These are phyloP conservation scores for Chlamydomonas sp. DNA, from an alignment of 139 green algal genomes.

Conservation along the genomic window DNA sequence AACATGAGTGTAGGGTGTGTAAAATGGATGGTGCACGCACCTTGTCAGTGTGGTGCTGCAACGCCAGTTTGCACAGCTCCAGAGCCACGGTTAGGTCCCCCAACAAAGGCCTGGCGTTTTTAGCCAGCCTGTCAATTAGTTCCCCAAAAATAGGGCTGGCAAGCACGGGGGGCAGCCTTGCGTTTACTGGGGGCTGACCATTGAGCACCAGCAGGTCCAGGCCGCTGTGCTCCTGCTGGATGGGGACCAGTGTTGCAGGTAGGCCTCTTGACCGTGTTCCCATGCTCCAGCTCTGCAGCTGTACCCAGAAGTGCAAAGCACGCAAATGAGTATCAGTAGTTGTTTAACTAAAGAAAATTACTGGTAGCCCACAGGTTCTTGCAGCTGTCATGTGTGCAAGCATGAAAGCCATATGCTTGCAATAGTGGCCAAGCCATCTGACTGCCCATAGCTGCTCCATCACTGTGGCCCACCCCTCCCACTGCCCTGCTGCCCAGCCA, in stretches of 20 bases:
- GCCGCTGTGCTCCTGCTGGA: background rate
- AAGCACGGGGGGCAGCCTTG: background rate
- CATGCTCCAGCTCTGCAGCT: background rate
- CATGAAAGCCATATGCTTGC: too few relatives aligned
- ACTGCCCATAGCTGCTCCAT: too few relatives aligned
- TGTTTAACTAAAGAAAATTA: too few relatives aligned
- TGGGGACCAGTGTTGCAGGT: background rate
- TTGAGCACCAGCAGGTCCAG: background rate
- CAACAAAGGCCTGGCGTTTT: background rate
- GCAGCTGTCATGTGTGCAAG: too few relatives aligned
- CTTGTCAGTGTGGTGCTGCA: background rate
- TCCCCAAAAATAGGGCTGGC: background rate
- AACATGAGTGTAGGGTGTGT: background rate
- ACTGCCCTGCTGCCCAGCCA: too few relatives aligned
- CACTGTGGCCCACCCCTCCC: too few relatives aligned
- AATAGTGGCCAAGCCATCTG: too few relatives aligned
- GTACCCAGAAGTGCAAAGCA: too few relatives aligned
- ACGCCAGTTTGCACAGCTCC: background rate
- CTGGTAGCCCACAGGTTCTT: too few relatives aligned
- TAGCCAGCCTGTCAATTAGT: background rate
- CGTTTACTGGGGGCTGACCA: background rate
- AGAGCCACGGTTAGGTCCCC: background rate
- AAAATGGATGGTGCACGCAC: background rate
- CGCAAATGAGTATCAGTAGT: too few relatives aligned
- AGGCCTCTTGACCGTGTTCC: background rate